Evolutionary conservation across 2,329 filamentous ascomycete species (phyloP), one percentile per base, ranked within the genome.

Genomic region (Paecilomyces dactylethromorphus): DNA sequence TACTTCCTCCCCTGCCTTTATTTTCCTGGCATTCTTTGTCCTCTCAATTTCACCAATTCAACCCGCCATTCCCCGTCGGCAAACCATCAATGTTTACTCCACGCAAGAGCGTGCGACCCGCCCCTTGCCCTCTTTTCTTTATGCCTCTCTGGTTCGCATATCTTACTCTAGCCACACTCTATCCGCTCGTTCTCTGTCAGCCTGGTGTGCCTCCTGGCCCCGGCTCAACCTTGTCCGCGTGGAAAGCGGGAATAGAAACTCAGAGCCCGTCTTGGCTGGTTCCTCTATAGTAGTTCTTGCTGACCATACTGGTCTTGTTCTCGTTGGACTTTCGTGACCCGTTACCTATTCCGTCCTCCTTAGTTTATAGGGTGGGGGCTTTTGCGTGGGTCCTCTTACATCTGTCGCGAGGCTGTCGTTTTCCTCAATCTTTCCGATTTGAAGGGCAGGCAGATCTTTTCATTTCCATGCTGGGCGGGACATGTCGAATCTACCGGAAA

Each of bases 401-500:
- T n/a, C 15, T 45, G 18, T 45, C 39, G 39, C 39, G 15, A 45
- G 18, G 32, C 22, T n/a, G 10, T 26, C 7, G n/a, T 4, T 29
- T 51, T 53, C 12, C 13, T 32, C 55, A 15, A 3, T 18, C 26
- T 12, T 10, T 56, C 18, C 54, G 29, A 31, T 35, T 45, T 39
- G 32, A 24, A 39, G 32, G 24, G 57, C 54, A 56, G 59, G 55
- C 59, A 53, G 53, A 59, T 24, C 59, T 54, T 57, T 58, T 60
- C 29, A 66, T 63, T 66, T 70, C 68, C 68, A 76, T 75, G 73
- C 66, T 68, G 62, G 59, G 55, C 66, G 68, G 74, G 73, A 75
- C 66, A 78, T 78, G 75, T 77, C 75, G 70, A 73, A 71, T 70
- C 68, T 65, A 74, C 63, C 69, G 59, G 75, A 77, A 64, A 73